These are phyloP conservation scores for Pharus latifolius DNA, from an alignment of 176 grass and related monocot species.

Conservation along the genomic window DNA sequence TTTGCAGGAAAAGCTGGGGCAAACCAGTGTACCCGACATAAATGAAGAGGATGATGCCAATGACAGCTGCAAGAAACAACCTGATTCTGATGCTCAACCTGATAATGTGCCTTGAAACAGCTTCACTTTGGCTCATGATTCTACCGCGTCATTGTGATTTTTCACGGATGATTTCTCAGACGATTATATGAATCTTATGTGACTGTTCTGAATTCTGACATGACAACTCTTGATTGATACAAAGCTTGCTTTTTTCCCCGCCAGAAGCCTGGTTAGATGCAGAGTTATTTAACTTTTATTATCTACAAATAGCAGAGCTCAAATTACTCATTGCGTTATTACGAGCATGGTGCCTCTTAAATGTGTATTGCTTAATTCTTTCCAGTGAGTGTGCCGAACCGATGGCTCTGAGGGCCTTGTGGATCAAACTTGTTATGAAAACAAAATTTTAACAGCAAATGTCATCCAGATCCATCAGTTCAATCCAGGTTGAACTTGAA, in stretches of 20 bases:
- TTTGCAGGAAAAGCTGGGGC: constrained; percentile 57
- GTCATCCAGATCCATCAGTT: too few relatives aligned
- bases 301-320: too few relatives aligned
- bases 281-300: too few relatives aligned
- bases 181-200: not conserved
- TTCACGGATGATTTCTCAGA: not conserved
- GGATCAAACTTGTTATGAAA: too few relatives aligned
- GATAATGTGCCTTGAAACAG: not conserved
- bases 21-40: constrained; percentile 33
- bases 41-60: constrained; percentile 24
- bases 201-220: not conserved
- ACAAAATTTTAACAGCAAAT: too few relatives aligned
- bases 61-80: constrained; percentile 6
- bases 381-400: too few relatives aligned
- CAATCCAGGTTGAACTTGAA: too few relatives aligned
- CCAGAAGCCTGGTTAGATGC: too few relatives aligned
- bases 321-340: too few relatives aligned
- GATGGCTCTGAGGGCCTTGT: too few relatives aligned
- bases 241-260: not conserved
- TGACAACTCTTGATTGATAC: not conserved
- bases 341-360: too few relatives aligned
- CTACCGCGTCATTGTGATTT: not conserved
- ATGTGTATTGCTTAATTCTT: too few relatives aligned
- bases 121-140: constrained; percentile 12
- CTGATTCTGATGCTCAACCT: constrained; percentile 21